Base-by-base conservation (phyloP, 768 basidiomycete genomes). In the Termitomyces sp. region DNA sequence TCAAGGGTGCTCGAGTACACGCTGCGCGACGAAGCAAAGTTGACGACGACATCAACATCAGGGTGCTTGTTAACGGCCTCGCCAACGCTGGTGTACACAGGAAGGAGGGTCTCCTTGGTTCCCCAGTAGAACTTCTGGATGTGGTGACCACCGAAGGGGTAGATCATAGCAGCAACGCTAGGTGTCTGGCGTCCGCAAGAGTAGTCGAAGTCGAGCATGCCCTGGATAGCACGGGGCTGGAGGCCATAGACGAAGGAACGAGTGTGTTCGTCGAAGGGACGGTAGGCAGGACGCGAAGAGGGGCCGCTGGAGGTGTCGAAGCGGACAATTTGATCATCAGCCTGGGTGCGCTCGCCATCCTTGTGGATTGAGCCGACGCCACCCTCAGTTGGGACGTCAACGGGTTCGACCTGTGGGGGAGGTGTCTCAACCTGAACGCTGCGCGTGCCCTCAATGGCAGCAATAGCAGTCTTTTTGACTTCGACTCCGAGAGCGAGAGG, bases 91-190 rank as follows among this genome's bases (percentile, higher is more conserved):
- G 95, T 96, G 80, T 97, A 99, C 44, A 99, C 96, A 52, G 97
- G 97, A 40, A 99, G 86, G 49, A 99, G 88, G 3, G 96, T 96
- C 81, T 98, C 97, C 79, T 92, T 94, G 41, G 97, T 98, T 56
- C 97, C 97, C 97, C 97, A 98, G 83, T 99, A 98, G 85, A 99
- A 98, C 79, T 99, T 99, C 78, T 99, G 97, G 74, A 98, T 97
- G 78, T 98, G 97, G 77, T 98, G 96, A 20, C 96, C 96, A 69
- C 96, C 97, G 75, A 99, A 99, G 70, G 96, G 97, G 74, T 99
- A 99, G 71, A 99, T 97, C 96, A 98, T 99, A 40, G 97, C 97
- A 30, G 97, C 95, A 63, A 98, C 97, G 47, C 87, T 90, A 38
- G 97, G 94, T 20, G 88, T 82, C 47, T 83, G 73, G 61, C 97